Conservation (phyloP, 805 yeast species). For the Zygoascus flipseniorum region DNA sequence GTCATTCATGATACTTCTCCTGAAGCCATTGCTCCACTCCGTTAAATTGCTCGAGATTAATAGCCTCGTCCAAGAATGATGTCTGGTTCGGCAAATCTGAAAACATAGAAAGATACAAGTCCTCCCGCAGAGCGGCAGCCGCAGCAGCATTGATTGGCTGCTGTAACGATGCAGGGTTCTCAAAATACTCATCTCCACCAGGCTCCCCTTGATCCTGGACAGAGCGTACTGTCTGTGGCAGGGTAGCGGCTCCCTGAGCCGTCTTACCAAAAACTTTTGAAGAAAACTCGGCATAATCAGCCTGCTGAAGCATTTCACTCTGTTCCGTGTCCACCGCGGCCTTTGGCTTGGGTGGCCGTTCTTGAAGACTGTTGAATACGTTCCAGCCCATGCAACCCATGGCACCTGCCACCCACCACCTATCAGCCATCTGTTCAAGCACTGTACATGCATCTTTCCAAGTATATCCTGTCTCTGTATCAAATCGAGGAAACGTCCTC, state of each 20-base stretch:
- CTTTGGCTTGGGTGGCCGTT: slow-evolving; percentile 3
- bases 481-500: slow-evolving; percentile 23
- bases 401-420: slow-evolving; percentile 32
- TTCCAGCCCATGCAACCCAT: slow-evolving; percentile 29
- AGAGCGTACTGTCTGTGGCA: not conserved
- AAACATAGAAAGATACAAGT: slow-evolving; percentile 25
- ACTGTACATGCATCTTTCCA: slow-evolving; percentile 25
- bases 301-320: not conserved
- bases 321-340: not conserved
- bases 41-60: slow-evolving; percentile 19
- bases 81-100: slow-evolving; percentile 29
- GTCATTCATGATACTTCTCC: slow-evolving; percentile 10
- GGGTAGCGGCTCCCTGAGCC: not conserved
- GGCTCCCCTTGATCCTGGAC: not conserved
- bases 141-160: not conserved
- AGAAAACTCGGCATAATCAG: not conserved
- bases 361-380: slow-evolving; percentile 19
- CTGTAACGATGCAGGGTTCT: not conserved
- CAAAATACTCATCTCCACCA: not conserved
- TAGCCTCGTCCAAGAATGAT: slow-evolving; percentile 25
- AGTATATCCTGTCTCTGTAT: slow-evolving; percentile 21
- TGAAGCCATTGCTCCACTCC: slow-evolving; percentile 19
- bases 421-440: slow-evolving; percentile 21
- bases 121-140: slow-evolving; percentile 10
- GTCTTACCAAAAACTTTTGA: not conserved